Base-by-base conservation (phyloP, 176 grass and related monocot species). In the Bothriochloa decipiens region DNA sequence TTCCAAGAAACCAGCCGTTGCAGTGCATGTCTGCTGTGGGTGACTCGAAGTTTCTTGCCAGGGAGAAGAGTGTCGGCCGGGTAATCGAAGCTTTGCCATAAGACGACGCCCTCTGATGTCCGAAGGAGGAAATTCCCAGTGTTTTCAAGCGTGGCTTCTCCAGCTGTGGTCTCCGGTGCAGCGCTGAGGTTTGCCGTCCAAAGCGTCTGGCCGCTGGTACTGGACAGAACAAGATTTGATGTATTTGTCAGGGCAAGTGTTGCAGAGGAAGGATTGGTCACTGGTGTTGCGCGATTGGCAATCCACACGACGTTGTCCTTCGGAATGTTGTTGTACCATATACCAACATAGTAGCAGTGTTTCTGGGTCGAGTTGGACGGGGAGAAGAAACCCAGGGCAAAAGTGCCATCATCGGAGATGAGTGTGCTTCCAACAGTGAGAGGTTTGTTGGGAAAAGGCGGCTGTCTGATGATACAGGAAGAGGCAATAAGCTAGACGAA, bases 371-470 rank as follows among this genome's bases (percentile, higher is more conserved):
- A 32, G 71, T 50, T 74, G 71, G 71, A 74, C 3, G 25, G 43
- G 71, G 71, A 50, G 71, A 74, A 74, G 71, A 74, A 74, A 4
- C 71, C 71, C 71, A 74, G 43, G 26, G 43, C 43, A 11, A 74
- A 74, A 32, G 26, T 50, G 26, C 43, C 71, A 9, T 74, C 71
- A 6, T 74, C 18, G 4, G 61, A 78, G 37, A 28, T 20, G 58
- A 65, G 25, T 13, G 74, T 20, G 43, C 15, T 49, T 50, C 26
- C 43, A 46, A 73, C 41, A 18, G 71, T 74, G 5, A 74, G 71
- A 7, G 71, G 71, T 15, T 20, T 32, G 25, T 50, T 50, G 26
- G 71, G 43, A 74, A 74, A 6, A 74, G 43, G 26, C 42, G 71
- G 43, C 43, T 74, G 7, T 74, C 43, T 32, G 71, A 74, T 32